phyloP scores from a whole-genome alignment of 306 rosid genomes.

The Lathyrus sativus region DNA sequence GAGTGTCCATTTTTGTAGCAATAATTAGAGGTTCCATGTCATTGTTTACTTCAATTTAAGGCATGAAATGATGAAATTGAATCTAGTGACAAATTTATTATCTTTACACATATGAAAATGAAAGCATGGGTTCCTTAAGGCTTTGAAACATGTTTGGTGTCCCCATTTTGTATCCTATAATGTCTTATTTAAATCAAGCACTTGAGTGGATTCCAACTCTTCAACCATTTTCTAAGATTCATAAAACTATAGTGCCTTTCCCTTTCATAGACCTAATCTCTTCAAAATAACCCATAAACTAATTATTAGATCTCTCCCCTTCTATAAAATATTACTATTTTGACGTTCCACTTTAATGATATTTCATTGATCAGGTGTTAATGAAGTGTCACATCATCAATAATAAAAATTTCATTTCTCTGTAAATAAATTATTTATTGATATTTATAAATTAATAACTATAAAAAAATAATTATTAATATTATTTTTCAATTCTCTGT shows the following conservation, averaged over 20 bases:
- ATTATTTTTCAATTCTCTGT: conserved; percentile 65
- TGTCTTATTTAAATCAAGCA: conserved; percentile 66
- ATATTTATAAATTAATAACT: no score
- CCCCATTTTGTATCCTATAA: no score
- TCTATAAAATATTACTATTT: conserved; percentile 37
- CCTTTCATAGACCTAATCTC: conserved; percentile 85
- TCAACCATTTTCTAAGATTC: conserved; percentile 64
- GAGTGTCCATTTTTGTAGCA: conserved; percentile 40
- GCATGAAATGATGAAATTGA: conserved; percentile 52
- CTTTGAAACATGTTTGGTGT: conserved; percentile 55
- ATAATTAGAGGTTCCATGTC: conserved; percentile 53
- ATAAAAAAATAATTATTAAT: no score
- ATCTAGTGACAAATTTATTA: conserved; percentile 53
- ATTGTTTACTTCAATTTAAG: conserved; percentile 46
- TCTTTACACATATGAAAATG: conserved; percentile 67
- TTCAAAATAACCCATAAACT: conserved; percentile 58
- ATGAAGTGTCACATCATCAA: no score
- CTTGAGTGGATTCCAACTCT: conserved; percentile 97
- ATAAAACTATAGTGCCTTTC: conserved; percentile 69
- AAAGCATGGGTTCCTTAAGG: conserved; percentile 39
- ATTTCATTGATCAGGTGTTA: conserved; percentile 29
- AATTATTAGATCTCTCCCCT: conserved; percentile 39
- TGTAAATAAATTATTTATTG: no score
- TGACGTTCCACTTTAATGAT: conserved; percentile 46
- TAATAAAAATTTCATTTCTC: no score